Evolutionary conservation across 1,284 basidiomycete genomes (phyloP).

Genomic region (Marasmius oreades): DNA sequence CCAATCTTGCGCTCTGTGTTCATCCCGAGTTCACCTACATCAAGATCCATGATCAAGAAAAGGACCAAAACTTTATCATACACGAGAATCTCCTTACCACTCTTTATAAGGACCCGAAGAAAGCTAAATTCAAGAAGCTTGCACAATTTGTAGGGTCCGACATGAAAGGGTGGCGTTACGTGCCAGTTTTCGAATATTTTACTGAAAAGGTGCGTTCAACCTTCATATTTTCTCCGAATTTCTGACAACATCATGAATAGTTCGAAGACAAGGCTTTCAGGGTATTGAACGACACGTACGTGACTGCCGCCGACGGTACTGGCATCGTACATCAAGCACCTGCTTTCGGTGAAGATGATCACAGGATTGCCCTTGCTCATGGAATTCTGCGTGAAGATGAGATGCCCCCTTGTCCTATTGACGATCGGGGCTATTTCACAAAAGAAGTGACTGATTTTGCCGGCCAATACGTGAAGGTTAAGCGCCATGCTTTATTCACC

Average conservation of each 20-base stretch:
- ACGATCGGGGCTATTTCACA: conserved; percentile 89
- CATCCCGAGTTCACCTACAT: conserved; percentile 96
- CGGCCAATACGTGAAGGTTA: conserved; percentile 89
- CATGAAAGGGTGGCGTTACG: conserved; percentile 95
- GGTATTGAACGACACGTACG: conserved; percentile 90
- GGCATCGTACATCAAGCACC: conserved; percentile 99
- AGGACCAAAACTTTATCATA: conserved; percentile 89
- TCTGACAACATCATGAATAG: conserved; percentile 34
- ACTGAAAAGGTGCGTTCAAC: conserved; percentile 70
- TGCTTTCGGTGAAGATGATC: conserved; percentile 98
- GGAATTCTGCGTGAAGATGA: conserved; percentile 83
- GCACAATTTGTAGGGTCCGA: conserved; percentile 86
- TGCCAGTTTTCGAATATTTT: conserved; percentile 97
- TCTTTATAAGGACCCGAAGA: conserved; percentile 97
- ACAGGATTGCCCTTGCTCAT: conserved; percentile 86
- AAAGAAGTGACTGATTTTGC: conserved; percentile 87
- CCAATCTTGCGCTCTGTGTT: conserved; percentile 93
- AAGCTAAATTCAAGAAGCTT: conserved; percentile 94
- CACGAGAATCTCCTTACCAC: conserved; percentile 87
- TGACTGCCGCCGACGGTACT: conserved; percentile 92
- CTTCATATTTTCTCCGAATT: neutral
- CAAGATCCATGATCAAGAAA: conserved; percentile 94
- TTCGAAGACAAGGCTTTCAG: conserved; percentile 92
- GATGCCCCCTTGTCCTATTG: conserved; percentile 94
- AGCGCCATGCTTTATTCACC: conserved; percentile 11